Evolutionary conservation across 345 rosid species (phyloP).

Genomic region (Nasturtium officinale): DNA sequence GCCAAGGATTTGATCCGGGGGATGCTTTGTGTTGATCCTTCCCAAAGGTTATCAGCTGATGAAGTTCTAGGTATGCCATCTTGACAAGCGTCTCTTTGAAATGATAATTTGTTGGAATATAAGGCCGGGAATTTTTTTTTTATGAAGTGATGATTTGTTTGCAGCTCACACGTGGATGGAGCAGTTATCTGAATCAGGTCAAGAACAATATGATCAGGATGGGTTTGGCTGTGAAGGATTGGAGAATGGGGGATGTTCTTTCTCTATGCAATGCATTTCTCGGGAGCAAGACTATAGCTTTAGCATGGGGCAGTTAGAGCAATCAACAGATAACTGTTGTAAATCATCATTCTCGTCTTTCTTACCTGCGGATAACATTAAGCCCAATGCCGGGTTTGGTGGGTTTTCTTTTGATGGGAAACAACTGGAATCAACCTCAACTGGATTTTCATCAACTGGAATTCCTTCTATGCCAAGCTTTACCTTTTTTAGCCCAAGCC

Average conservation of each 20-base stretch:
- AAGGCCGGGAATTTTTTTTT: background rate
- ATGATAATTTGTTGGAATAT: background rate
- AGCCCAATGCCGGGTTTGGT: constrained; percentile 30
- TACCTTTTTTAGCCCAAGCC: constrained; percentile 56
- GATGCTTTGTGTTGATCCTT: constrained; percentile 80
- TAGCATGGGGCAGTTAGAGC: constrained; percentile 41
- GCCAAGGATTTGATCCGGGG: constrained; percentile 68
- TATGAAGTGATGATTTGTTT: constrained; percentile 18
- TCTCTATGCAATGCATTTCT: constrained; percentile 45
- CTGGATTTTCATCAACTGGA: constrained; percentile 45
- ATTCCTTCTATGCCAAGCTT: constrained; percentile 72
- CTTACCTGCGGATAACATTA: constrained; percentile 41
- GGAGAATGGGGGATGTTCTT: constrained; percentile 50
- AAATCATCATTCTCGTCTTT: constrained; percentile 65
- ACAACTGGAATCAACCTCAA: constrained; percentile 45
- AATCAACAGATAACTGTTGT: constrained; percentile 47
- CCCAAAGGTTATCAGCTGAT: constrained; percentile 64
- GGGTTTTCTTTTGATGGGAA: constrained; percentile 61
- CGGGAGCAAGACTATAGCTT: constrained; percentile 68
- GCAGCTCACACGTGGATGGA: constrained; percentile 81
- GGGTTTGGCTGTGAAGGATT: constrained; percentile 44
- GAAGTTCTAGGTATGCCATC: constrained; percentile 63
- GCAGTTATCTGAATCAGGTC: constrained; percentile 43
- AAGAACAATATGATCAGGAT: constrained; percentile 44
- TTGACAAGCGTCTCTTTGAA: background rate